Base-by-base conservation (phyloP, 2,329 filamentous ascomycete species). In the Hypoxylon sp. region DNA sequence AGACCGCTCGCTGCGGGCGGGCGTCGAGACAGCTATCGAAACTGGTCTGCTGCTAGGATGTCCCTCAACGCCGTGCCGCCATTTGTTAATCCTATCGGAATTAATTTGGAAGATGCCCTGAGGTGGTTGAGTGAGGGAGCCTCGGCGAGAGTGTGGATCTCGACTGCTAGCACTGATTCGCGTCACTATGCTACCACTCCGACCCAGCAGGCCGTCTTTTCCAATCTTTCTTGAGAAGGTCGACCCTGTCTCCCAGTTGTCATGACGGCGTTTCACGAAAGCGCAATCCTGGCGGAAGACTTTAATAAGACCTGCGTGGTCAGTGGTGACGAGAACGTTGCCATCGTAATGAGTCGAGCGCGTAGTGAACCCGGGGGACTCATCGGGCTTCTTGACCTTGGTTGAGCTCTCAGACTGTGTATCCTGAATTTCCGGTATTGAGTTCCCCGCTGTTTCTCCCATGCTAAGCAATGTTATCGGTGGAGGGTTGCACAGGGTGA, bases 281-380 rank as follows among this genome's bases (percentile, higher is more conserved):
- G 94, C 95, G 74, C 94, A 97, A 75, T 99, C 95, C 77, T 98
- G 94, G 19, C 95, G 87, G 74, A 97, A 97, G 0, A 98, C 91
- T 75, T 97, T 97, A 79, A 99, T 95, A 24, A 88, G 87, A 34
- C 95, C 95, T 0, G 88, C 89, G 71, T 93, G 92, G 75, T 97
- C 94, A 1, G 94, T 92, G 0, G 94, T 97, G 51, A 98, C 87
- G 58, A 99, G 89, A 65, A 99, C 97, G 71, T 97, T 92, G 24
- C 95, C 95, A 63, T 89, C 89, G 13, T 82, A 80, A 74, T 99
- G 95, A 15, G 85, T 85, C 6, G 89, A 90, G 15, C 93, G 88
- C 10, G 92, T 85, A 34, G 94, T 78, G 72, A 96, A 97, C 0
- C 89, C 87, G 0, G 93, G 91, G 0, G 89, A 91, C 70, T 91